A percentile compares a stretch with the other conserved stretches of the same genome.
These are phyloP conservation scores for Solanum paucissectum DNA, from an alignment of 257 asterid species.

Conservation along the genomic window DNA sequence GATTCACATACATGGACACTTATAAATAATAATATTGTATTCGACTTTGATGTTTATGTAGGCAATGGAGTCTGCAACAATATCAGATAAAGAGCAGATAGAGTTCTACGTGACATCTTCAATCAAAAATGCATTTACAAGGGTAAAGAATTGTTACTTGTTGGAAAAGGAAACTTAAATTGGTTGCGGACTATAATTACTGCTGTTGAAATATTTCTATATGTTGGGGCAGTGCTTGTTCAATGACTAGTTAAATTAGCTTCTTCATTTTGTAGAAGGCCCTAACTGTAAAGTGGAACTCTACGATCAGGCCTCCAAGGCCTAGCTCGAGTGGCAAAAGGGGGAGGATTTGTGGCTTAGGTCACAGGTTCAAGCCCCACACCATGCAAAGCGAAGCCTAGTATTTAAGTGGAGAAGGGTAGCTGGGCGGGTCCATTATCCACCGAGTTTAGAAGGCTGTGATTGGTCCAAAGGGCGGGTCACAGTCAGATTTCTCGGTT, in stretches of 20 bases:
- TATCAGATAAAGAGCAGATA: slow-evolving; percentile 74
- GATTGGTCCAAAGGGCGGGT: no score
- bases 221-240: neutral
- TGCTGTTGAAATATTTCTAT: neutral
- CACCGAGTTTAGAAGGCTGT: no score
- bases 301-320: neutral
- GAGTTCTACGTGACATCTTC: slow-evolving; percentile 80
- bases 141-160: slow-evolving; percentile 29
- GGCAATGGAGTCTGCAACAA: slow-evolving; percentile 50
- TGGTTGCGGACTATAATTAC: neutral
- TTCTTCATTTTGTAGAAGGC: neutral
- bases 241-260: neutral
- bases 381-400: no score
- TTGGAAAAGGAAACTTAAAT: neutral
- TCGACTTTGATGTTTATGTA: slow-evolving; percentile 19
- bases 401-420: no score
- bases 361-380: no score
- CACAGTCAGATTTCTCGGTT: no score
- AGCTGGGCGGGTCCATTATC: no score
- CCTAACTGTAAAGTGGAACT: neutral
- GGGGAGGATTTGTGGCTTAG: no score
- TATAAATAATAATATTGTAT: neutral
- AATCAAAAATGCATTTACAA: slow-evolving; percentile 61
- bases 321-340: no score
- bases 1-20: neutral